These are phyloP conservation scores for Schoenoplectus tabernaemontani DNA, from an alignment of 202 grass and related monocot species.

Conservation along the genomic window DNA sequence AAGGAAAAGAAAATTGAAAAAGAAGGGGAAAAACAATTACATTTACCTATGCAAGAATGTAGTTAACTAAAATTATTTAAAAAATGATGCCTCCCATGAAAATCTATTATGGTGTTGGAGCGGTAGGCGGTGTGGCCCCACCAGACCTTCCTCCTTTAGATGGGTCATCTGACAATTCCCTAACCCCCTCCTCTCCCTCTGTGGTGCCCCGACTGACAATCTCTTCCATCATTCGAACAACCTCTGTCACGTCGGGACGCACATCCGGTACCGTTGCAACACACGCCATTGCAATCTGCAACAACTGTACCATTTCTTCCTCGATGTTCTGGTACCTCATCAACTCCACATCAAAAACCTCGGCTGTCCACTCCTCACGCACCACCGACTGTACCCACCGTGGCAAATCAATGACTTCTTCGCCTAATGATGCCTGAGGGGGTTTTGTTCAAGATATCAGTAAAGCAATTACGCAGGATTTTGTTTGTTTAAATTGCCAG, in stretches of 20 bases:
- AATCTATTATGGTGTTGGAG: not conserved
- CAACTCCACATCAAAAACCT: conserved; percentile 93
- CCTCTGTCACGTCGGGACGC: conserved; percentile 40
- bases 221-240: conserved; percentile 68
- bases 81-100: not conserved
- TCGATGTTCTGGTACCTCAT: conserved; percentile 31
- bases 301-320: conserved; percentile 91
- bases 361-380: conserved; percentile 93
- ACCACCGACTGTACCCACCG: conserved; percentile 95
- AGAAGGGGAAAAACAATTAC: not conserved
- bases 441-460: not conserved
- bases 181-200: conserved; percentile 33
- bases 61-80: conserved; percentile 15
- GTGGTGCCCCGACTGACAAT: conserved; percentile 23
- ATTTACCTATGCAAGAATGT: conserved; percentile 19
- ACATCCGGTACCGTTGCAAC: conserved; percentile 51
- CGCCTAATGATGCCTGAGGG: conserved; percentile 37
- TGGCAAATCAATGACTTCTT: conserved; percentile 60
- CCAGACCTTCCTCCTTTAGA: conserved; percentile 39
- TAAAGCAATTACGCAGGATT: not conserved
- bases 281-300: conserved; percentile 91
- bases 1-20: not conserved
- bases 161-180: conserved; percentile 29
- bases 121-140: conserved; percentile 29
- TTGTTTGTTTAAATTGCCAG: not conserved